Percentiles rank a stretch among this genome's conserved stretches.
Conservation (phyloP, 2,329 filamentous ascomycete species). For the Paecilomyces sp. region DNA sequence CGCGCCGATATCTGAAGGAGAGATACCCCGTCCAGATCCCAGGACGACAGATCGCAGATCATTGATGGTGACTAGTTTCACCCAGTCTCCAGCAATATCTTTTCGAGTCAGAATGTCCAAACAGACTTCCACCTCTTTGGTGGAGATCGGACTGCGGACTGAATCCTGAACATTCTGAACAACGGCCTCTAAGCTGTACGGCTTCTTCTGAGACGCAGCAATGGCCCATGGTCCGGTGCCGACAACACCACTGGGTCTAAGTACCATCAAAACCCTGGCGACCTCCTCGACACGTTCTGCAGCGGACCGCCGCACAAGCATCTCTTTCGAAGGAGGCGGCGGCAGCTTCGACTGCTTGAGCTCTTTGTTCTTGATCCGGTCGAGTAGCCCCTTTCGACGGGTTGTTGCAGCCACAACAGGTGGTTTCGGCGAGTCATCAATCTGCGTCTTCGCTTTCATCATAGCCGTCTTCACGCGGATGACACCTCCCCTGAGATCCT, state of each 20-base stretch:
- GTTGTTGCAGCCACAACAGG: constrained; percentile 20
- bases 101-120: constrained; percentile 41
- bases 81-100: constrained; percentile 43
- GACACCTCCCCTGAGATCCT: constrained; percentile 32
- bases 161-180: constrained; percentile 63
- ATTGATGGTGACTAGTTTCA: constrained; percentile 41
- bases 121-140: constrained; percentile 41
- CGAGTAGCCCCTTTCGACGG: constrained; percentile 58
- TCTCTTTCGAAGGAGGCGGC: constrained; percentile 42
- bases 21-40: constrained; percentile 31
- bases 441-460: constrained; percentile 14
- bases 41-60: constrained; percentile 41
- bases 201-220: constrained; percentile 44
- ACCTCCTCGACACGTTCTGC: constrained; percentile 64
- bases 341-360: constrained; percentile 39
- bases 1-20: constrained; percentile 26
- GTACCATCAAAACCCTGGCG: constrained; percentile 59
- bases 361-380: constrained; percentile 68
- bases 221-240: constrained; percentile 22
- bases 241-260: constrained; percentile 36
- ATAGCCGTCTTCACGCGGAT: constrained; percentile 29
- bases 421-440: constrained; percentile 12
- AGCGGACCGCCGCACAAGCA: constrained; percentile 57
- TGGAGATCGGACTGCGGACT: constrained; percentile 44
- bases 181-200: constrained; percentile 59